Base-by-base conservation (phyloP, 2,329 filamentous ascomycete species). In the Lachnellula hyalina region DNA sequence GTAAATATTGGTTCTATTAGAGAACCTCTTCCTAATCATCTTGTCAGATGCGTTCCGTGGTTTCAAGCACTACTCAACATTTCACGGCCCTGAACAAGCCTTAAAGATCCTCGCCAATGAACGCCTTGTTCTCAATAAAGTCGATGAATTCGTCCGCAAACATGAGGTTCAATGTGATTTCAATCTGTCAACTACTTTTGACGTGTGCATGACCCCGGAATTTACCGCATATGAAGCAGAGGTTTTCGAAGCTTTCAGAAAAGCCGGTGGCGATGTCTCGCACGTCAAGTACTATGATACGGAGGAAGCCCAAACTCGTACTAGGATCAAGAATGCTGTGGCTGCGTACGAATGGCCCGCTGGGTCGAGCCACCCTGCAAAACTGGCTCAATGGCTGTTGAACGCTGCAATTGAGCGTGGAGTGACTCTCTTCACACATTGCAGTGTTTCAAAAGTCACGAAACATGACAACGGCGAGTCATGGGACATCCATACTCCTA, bases 261-360 rank as follows among this genome's bases (percentile, higher is more conserved):
- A 68, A 3, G 74, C 74, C 17, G 74, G 75, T 2, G 75, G 75
- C 1, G 73, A 77, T 58, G 66, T 73, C 3, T 73, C 71, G 6
- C 72, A 75, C 52, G 68, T 77, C 50, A 69, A 65, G 41, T 68
- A 70, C 53, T 73, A 72, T 52, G 61, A 71, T 34, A 73, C 70
- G 17, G 65, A 72, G n/a, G 71, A 75, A 46, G 74, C 74, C 3
- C 62, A 61, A 47, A 45, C 46, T 7, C 68, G 64, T 52, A 76
- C 75, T 0, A 67, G 72, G 28, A 67, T 77, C 5, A 49, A 62
- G 3, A 64, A 63, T 2, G 72, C 73, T 0, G 52, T 76, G 11
- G 70, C 72, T n/a, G 76, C 76, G 7, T 79, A 78, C 55, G 75
- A 78, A 58, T 79, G 76, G 76, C 73, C 75, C 4, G 76, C 75